Evolutionary conservation across 352 stramenopile genomes (phyloP).

Genomic region (Globisporangium uncinulatum): DNA sequence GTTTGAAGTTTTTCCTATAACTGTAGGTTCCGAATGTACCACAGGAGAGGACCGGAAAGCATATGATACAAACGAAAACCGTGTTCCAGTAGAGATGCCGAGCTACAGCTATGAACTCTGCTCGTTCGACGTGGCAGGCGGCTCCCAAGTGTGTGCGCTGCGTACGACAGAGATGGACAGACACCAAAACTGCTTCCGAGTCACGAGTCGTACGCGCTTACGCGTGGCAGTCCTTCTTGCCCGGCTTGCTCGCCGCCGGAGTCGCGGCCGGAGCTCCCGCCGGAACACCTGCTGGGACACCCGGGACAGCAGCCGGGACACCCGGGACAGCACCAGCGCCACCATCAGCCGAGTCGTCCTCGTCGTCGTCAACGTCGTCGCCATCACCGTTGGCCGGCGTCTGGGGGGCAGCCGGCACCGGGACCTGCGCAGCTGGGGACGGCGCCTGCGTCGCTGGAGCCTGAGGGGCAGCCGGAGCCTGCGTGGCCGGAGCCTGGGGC

Average conservation of each 20-base stretch:
- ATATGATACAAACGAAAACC: constrained; percentile 1
- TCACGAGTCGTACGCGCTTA: not conserved
- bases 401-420: not conserved
- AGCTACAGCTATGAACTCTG: not conserved
- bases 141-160: not conserved
- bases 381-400: not conserved
- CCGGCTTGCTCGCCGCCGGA: not conserved
- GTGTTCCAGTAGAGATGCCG: not conserved
- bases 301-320: not conserved
- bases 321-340: not conserved
- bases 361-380: not conserved
- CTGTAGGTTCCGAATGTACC: not conserved
- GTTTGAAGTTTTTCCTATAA: not conserved
- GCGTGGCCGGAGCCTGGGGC: not conserved
- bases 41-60: not conserved
- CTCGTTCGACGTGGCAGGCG: not conserved
- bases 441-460: not conserved
- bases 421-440: not conserved
- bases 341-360: not conserved
- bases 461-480: not conserved
- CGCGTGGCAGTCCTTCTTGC: constrained; percentile 9
- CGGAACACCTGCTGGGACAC: not conserved
- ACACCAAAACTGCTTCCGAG: not conserved
- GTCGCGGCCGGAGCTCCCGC: not conserved
- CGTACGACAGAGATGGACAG: constrained; percentile 1